These are phyloP conservation scores for Boletus eberwhitei DNA, from an alignment of 768 basidiomycete species.

Conservation along the genomic window DNA sequence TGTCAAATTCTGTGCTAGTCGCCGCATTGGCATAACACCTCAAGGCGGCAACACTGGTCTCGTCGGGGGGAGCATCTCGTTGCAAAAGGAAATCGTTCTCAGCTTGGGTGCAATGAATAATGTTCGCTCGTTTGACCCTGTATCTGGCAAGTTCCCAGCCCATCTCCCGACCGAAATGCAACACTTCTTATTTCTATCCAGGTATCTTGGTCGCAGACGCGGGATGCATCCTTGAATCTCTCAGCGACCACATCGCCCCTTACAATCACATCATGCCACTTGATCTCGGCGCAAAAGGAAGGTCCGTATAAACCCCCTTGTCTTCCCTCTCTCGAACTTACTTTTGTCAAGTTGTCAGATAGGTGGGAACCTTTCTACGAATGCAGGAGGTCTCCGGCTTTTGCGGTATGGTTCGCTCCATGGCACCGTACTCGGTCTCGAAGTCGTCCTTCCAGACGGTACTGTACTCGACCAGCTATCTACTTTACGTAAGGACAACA, in stretches of 20 bases:
- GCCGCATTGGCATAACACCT: slow-evolving; percentile 86
- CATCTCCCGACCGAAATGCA: slow-evolving; percentile 3
- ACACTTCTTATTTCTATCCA: slow-evolving; percentile 28
- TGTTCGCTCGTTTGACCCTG: slow-evolving; percentile 78
- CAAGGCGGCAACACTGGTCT: slow-evolving; percentile 99
- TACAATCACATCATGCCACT: slow-evolving; percentile 95
- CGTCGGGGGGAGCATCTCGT: slow-evolving; percentile 91
- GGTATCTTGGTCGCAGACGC: slow-evolving; percentile 92
- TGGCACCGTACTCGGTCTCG: slow-evolving; percentile 91
- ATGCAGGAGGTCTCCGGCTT: slow-evolving; percentile 94
- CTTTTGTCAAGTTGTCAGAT: slow-evolving; percentile 77
- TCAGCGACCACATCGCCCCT: slow-evolving; percentile 82
- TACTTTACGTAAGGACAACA: slow-evolving; percentile 95
- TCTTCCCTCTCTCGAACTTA: slow-evolving; percentile 3
- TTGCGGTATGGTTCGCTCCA: slow-evolving; percentile 94
- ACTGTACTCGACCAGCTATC: slow-evolving; percentile 86
- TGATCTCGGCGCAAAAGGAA: slow-evolving; percentile 94
- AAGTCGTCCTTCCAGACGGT: slow-evolving; percentile 93
- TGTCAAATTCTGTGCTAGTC: slow-evolving; percentile 80
- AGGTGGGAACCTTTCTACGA: slow-evolving; percentile 95
- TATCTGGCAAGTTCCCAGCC: slow-evolving; percentile 55
- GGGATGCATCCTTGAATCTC: slow-evolving; percentile 86
- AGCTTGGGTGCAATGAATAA: slow-evolving; percentile 79
- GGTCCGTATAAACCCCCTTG: slow-evolving; percentile 42
- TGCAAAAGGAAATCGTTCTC: slow-evolving; percentile 84